Conservation (phyloP, 257 asterid species). For the Salvia rosmarinus region DNA sequence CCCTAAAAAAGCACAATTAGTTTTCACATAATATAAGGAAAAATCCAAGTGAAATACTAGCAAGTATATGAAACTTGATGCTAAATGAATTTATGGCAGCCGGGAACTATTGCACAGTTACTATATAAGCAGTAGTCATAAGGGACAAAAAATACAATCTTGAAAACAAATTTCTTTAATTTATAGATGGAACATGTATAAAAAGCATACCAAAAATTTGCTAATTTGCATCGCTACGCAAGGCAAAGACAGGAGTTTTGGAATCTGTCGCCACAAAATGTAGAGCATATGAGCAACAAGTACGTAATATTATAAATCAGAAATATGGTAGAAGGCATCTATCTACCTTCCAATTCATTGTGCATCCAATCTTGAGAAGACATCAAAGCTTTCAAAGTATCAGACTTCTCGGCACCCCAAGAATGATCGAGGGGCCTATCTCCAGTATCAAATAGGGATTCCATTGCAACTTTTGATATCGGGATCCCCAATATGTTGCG, state of each 20-base stretch:
- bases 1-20: conserved; percentile 3
- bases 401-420: conserved; percentile 68
- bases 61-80: conserved; percentile 10
- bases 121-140: neutral
- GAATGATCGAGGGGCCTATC: conserved; percentile 52
- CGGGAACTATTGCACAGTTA: neutral
- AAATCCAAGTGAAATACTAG: conserved; percentile 14
- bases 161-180: conserved; percentile 11
- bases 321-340: conserved; percentile 22
- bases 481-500: conserved; percentile 89
- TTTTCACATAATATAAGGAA: conserved; percentile 10
- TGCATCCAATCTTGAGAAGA: conserved; percentile 89
- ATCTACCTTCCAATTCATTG: conserved; percentile 61
- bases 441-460: conserved; percentile 60
- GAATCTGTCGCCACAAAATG: conserved; percentile 43
- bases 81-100: neutral
- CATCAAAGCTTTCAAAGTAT: conserved; percentile 81
- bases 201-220: conserved; percentile 31
- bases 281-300: conserved; percentile 31
- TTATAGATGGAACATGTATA: conserved; percentile 22
- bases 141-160: neutral
- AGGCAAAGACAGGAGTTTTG: conserved; percentile 40
- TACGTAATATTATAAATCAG: conserved; percentile 5
- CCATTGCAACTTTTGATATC: conserved; percentile 62
- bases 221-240: conserved; percentile 46